Conservation (phyloP, 2,329 filamentous ascomycete species). For the Erysiphe neolycopersici region DNA sequence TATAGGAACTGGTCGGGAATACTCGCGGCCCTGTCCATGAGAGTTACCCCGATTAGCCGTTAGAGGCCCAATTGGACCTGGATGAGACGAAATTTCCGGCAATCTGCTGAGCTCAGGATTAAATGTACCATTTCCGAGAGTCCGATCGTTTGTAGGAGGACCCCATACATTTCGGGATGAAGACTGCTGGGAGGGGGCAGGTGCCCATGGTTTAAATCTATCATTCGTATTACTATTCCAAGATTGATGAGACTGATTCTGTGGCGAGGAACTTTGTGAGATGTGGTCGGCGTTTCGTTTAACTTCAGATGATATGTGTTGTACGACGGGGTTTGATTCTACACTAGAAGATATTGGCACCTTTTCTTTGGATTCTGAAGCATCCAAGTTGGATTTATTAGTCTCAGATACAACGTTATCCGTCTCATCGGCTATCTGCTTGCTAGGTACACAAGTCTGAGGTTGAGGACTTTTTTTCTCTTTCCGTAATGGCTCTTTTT, state of each 20-base stretch:
- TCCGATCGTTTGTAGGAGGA: slow-evolving; percentile 38
- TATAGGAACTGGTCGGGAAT: slow-evolving; percentile 11
- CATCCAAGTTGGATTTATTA: slow-evolving; percentile 2
- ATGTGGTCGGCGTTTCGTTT: slow-evolving; percentile 7
- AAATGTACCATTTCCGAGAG: slow-evolving; percentile 56
- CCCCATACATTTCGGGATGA: slow-evolving; percentile 43
- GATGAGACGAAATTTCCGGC: slow-evolving; percentile 10
- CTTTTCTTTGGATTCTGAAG: slow-evolving; percentile 2
- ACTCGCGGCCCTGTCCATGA: slow-evolving; percentile 10
- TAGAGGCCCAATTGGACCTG: slow-evolving; percentile 14
- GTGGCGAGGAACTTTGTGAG: slow-evolving; percentile 13
- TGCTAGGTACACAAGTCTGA: slow-evolving; percentile 7
- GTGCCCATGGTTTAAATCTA: slow-evolving; percentile 23
- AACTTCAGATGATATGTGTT: slow-evolving; percentile 2
- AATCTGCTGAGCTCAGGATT: slow-evolving; percentile 28
- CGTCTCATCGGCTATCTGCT: background rate
- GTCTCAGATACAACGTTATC: slow-evolving; percentile 2
- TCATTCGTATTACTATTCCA: slow-evolving; percentile 16
- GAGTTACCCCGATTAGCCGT: slow-evolving; percentile 8
- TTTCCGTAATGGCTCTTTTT: slow-evolving; percentile 23
- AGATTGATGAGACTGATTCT: slow-evolving; percentile 10
- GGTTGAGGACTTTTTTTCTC: slow-evolving; percentile 16
- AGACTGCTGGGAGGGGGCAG: slow-evolving; percentile 16
- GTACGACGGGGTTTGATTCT: slow-evolving; percentile 3
- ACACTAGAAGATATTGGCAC: background rate